Evolutionary conservation across 768 basidiomycete genomes (phyloP).

Genomic region (Butyriboletus loyo): DNA sequence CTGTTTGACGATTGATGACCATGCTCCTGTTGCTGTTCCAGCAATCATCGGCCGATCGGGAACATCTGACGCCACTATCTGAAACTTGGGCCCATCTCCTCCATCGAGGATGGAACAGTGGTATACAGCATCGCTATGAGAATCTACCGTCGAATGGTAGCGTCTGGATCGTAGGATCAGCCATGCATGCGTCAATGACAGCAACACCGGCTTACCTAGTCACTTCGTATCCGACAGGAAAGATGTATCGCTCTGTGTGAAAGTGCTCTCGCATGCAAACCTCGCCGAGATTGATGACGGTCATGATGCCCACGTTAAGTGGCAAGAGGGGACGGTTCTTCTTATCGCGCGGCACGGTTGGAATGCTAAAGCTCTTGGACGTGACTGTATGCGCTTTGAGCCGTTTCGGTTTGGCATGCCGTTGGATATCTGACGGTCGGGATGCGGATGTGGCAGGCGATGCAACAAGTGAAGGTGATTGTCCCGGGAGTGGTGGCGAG

Average conservation of each 20-base stretch:
- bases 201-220: slow-evolving; percentile 49
- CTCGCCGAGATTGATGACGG: slow-evolving; percentile 67
- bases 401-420: slow-evolving; percentile 68
- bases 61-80: slow-evolving; percentile 72
- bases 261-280: slow-evolving; percentile 83
- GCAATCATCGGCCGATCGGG: slow-evolving; percentile 73
- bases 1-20: slow-evolving; percentile 79
- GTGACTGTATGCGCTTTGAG: slow-evolving; percentile 80
- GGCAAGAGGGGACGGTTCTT: slow-evolving; percentile 69
- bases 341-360: slow-evolving; percentile 74
- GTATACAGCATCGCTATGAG: slow-evolving; percentile 65
- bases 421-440: slow-evolving; percentile 29
- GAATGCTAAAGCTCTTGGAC: slow-evolving; percentile 73
- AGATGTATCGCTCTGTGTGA: slow-evolving; percentile 86
- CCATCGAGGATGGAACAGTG: slow-evolving; percentile 83
- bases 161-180: slow-evolving; percentile 43
- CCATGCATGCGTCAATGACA: not conserved
- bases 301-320: slow-evolving; percentile 85
- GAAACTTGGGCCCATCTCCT: slow-evolving; percentile 82
- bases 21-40: slow-evolving; percentile 86
- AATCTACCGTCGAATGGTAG: slow-evolving; percentile 75
- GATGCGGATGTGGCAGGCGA: slow-evolving; percentile 21
- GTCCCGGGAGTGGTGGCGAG: slow-evolving; percentile 23
- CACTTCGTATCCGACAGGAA: slow-evolving; percentile 83
- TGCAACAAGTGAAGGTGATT: slow-evolving; percentile 15